These are phyloP conservation scores for Astrothelium macrocarpum DNA, from an alignment of 495 filamentous ascomycete species.

Conservation along the genomic window DNA sequence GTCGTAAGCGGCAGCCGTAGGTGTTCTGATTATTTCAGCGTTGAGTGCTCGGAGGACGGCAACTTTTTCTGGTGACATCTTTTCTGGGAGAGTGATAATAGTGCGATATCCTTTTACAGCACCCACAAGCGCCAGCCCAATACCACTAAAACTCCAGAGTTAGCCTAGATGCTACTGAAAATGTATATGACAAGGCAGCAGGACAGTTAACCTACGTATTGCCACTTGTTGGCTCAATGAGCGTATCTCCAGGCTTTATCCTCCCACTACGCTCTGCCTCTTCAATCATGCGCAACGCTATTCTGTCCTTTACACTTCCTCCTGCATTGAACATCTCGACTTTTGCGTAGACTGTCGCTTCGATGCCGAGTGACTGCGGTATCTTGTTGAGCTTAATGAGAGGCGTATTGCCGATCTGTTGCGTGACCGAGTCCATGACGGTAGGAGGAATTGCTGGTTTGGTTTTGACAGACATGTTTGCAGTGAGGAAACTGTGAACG, in stretches of 20 bases:
- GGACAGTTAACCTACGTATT: conserved; percentile 51
- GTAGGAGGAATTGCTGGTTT: conserved; percentile 45
- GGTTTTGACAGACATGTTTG: conserved; percentile 41
- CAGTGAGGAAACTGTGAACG: not conserved
- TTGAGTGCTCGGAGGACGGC: conserved; percentile 85
- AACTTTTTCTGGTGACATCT: conserved; percentile 98
- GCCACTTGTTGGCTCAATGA: conserved; percentile 96
- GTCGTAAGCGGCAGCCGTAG: conserved; percentile 90
- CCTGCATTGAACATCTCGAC: conserved; percentile 96
- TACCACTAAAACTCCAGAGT: conserved; percentile 48
- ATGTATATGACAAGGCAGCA: not conserved
- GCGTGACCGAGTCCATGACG: conserved; percentile 48
- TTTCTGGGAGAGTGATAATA: conserved; percentile 97
- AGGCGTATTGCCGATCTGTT: conserved; percentile 89
- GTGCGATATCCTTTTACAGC: conserved; percentile 96
- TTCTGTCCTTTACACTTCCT: conserved; percentile 95
- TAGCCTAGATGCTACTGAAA: not conserved
- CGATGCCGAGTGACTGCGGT: conserved; percentile 79
- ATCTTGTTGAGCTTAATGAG: conserved; percentile 86
- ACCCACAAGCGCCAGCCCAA: conserved; percentile 85
- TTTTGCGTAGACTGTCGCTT: conserved; percentile 88
- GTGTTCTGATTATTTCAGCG: conserved; percentile 94
- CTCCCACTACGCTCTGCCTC: conserved; percentile 82
- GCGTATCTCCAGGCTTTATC: conserved; percentile 91
- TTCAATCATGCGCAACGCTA: conserved; percentile 95